Evolutionary conservation across 306 rosid genomes (phyloP), one percentile per base, ranked within the genome.

Genomic region (Crataegus laevigata): DNA sequence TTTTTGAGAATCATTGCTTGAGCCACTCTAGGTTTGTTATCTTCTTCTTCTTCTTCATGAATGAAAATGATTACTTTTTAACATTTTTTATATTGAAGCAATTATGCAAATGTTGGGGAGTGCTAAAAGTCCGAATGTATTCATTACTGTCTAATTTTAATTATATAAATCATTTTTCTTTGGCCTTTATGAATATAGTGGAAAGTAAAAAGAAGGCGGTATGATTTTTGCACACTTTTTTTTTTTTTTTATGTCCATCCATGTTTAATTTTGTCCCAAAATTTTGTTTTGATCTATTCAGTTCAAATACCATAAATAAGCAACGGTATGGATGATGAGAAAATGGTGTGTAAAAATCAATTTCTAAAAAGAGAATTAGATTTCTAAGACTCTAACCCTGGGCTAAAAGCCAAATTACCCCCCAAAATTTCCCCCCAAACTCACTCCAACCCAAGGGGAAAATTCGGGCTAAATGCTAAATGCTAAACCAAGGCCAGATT

Each of bases 1-100:
- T 52, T 78, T 45, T 77, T 63, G 75, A 63, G 80, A 69, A 81
- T 75, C 80, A 79, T 82, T 82, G 83, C 80, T 74, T 72, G 76
- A 63, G 38, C 83, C 72, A 70, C 82, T 80, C 81, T 28, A 47
- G 14, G 55, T 32, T 72, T 32, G 68, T 71, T 45, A 59, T 63
- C 68, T 24, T 73, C 55, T 74, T 45, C 55, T 74, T 45, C 75
- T 34, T 80, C 79, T 69, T 72, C 86, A 80, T 80, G 84, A 84
- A 51, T 82, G 81, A 70, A 43, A 77, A 84, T 84, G 77, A 75
- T 81, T 54, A 70, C 73, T 84, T 78, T 71, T 72, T 69, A 34
- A 54, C 72, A 67, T 64, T 43, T 78, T 81, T 81, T 63, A 65
- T 73, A 66, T 62, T 64, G 47, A 8, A 7, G 66, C 62, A 76